Evolutionary conservation across 441 rosid species (phyloP).

Genomic region (Populus hybrid): DNA sequence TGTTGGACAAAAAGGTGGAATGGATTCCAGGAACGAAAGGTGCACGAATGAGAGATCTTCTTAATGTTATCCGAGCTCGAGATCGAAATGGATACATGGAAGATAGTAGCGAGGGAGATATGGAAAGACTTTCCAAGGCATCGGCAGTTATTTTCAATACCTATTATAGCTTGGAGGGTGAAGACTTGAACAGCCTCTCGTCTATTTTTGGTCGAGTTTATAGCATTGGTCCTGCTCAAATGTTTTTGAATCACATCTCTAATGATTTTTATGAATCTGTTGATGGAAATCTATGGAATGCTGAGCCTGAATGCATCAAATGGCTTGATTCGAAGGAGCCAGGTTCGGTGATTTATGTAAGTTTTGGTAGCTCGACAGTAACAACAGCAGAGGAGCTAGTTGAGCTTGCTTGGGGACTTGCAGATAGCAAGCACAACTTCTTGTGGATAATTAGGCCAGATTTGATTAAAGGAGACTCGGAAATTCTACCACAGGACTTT

Average conservation of each 20-base stretch:
- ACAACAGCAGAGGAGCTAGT: slow-evolving; percentile 33
- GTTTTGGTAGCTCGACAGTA: slow-evolving; percentile 47
- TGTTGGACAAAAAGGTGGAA: slow-evolving; percentile 11
- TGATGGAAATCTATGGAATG: slow-evolving; percentile 45
- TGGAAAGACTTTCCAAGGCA: slow-evolving; percentile 10
- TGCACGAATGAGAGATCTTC: slow-evolving; percentile 9
- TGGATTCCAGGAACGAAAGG: slow-evolving; percentile 24
- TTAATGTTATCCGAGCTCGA: slow-evolving; percentile 1
- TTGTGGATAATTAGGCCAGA: slow-evolving; percentile 55
- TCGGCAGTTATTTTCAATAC: slow-evolving; percentile 18
- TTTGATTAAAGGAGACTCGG: slow-evolving; percentile 35
- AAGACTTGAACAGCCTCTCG: background rate
- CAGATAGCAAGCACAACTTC: slow-evolving; percentile 40
- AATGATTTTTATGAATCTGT: slow-evolving; percentile 19
- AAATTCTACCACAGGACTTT: slow-evolving; percentile 42
- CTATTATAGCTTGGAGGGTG: slow-evolving; percentile 12
- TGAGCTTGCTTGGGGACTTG: slow-evolving; percentile 63
- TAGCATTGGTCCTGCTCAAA: slow-evolving; percentile 38
- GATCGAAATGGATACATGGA: background rate
- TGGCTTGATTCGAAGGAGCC: slow-evolving; percentile 48
- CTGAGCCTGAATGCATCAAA: slow-evolving; percentile 34
- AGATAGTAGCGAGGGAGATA: background rate
- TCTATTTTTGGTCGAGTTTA: slow-evolving; percentile 19
- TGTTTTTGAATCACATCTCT: slow-evolving; percentile 16
- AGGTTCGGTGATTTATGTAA: slow-evolving; percentile 42